Evolutionary conservation across 495 filamentous ascomycete genomes (phyloP), one percentile per base, ranked within the genome.

Genomic region (Penicillium tannophilum): DNA sequence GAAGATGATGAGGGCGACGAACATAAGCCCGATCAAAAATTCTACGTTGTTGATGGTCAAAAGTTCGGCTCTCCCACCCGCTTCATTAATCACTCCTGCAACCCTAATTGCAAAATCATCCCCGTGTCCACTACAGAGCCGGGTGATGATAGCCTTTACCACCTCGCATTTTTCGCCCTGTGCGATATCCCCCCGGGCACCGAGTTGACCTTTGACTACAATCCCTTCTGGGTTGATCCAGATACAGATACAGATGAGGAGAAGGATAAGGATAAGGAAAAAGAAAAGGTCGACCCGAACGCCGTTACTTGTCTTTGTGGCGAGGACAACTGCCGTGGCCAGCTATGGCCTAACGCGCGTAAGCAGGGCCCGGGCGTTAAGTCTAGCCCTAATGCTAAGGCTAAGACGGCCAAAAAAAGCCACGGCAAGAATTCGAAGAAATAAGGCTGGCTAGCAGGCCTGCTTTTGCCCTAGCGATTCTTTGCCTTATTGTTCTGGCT

Each of bases 141-240:
- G 47, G 81, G 84, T 4, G 90, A 96, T 58, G 79, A 84, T 28
- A 78, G 82, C 14, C 76, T 97, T 11, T 96, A 97, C 65, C 88
- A 97, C 57, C 74, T 98, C 3, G 93, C 91, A 0, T 86, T 97
- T 60, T 98, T 98, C 61, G 89, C 93, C 0, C 73, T 85, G 7
- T 67, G 80, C 9, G 84, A 90, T 35, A 91, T 98, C 28, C 74
- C 79, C 0, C 79, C 84, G 2, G 80, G 78, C 3, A 86, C 85
- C 6, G 93, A 98, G 66, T 63, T 98, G 11, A 95, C 90, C 0
- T 97, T 98, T 54, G 91, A 96, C 63, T 98, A 98, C 61, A 82
- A 85, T 36, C 76, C 76, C 10, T 72, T 74, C 36, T 82, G 86
- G 48, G 84, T 86, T 47, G 82, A 81, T 3, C 64, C 76, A 7